These are phyloP conservation scores for Danielia reshetovae DNA, from an alignment of 805 yeast genomes.

Conservation along the genomic window DNA sequence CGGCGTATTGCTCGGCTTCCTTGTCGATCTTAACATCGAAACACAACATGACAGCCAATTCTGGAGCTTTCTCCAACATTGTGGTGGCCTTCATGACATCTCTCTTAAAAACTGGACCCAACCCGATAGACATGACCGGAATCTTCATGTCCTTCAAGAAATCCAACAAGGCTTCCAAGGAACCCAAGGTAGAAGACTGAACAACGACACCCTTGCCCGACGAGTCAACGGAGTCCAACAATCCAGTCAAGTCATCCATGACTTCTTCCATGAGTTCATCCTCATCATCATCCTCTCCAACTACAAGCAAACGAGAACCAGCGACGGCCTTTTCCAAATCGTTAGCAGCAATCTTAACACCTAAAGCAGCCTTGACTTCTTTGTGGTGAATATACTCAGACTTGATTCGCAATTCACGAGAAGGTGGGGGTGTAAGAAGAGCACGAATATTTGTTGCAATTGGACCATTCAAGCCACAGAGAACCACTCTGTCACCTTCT, in stretches of 20 bases:
- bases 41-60: constrained; percentile 95
- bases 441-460: constrained; percentile 96
- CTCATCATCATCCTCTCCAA: constrained; percentile 96
- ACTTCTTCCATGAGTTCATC: constrained; percentile 97
- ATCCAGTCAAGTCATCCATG: constrained; percentile 95
- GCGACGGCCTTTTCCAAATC: constrained; percentile 99
- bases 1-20: constrained; percentile 98
- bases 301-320: constrained; percentile 92
- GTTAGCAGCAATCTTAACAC: constrained; percentile 97
- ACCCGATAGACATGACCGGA: constrained; percentile 97
- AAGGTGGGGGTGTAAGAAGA: constrained; percentile 93
- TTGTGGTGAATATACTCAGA: constrained; percentile 96
- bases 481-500: constrained; percentile 93
- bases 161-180: constrained; percentile 93
- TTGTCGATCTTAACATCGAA: constrained; percentile 96
- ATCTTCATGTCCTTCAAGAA: constrained; percentile 98
- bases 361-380: constrained; percentile 97
- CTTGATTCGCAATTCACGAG: constrained; percentile 92
- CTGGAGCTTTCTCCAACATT: constrained; percentile 95
- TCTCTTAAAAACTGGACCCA: constrained; percentile 97
- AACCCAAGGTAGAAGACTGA: constrained; percentile 97
- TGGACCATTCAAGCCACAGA: constrained; percentile 98
- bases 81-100: constrained; percentile 97
- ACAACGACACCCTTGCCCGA: constrained; percentile 97
- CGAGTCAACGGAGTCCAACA: constrained; percentile 90